Percentiles rank a stretch among this genome's conserved stretches.
These are phyloP conservation scores for Mortierella polycephala DNA, from an alignment of 371 early-diverging fungal species.

Conservation along the genomic window DNA sequence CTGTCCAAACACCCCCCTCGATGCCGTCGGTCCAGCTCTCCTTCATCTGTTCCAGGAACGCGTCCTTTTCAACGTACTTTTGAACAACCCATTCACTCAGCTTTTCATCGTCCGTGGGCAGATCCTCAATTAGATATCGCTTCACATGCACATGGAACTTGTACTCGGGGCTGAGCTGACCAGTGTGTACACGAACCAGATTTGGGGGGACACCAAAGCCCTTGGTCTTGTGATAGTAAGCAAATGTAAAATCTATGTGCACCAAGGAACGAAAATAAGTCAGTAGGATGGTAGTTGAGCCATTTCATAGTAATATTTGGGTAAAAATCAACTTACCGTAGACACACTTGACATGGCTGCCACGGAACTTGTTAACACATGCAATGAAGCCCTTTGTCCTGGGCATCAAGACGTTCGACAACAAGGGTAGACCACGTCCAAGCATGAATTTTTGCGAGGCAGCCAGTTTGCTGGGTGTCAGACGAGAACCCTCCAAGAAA, in stretches of 20 bases:
- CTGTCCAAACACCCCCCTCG: constrained; percentile 59
- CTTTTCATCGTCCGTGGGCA: constrained; percentile 68
- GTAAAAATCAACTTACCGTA: constrained; percentile 59
- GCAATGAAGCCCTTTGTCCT: constrained; percentile 85
- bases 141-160: constrained; percentile 76
- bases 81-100: constrained; percentile 69
- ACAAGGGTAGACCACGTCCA: constrained; percentile 64
- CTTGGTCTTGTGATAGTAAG: constrained; percentile 61
- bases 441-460: constrained; percentile 72
- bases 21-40: constrained; percentile 63
- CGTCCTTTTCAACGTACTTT: constrained; percentile 75
- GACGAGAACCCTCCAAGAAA: constrained; percentile 79
- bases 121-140: constrained; percentile 66
- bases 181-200: constrained; percentile 69
- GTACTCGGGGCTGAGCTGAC: constrained; percentile 66
- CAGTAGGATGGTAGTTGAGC: neutral
- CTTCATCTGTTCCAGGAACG: constrained; percentile 62
- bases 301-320: neutral
- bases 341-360: constrained; percentile 72
- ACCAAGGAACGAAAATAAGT: neutral
- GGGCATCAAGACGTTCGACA: constrained; percentile 80
- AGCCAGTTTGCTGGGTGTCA: constrained; percentile 67
- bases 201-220: constrained; percentile 66
- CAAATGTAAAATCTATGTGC: constrained; percentile 69
- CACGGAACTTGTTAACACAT: constrained; percentile 68